Base-by-base conservation (phyloP, 2,329 filamentous ascomycete species). In the Xylaria sp. region DNA sequence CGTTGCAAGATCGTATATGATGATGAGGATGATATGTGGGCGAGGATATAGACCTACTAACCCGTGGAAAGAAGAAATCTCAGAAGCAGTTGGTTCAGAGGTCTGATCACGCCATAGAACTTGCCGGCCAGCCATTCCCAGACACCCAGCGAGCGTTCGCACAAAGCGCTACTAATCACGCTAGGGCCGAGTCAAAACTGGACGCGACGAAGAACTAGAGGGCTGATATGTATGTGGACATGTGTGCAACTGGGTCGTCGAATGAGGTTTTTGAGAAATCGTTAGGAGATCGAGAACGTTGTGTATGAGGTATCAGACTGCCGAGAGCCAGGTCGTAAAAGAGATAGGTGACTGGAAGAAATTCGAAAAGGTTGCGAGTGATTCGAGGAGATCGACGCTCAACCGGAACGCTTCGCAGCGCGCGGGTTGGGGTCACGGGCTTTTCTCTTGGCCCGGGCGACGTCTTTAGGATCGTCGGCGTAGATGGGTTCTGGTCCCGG, bases 71-170 rank as follows among this genome's bases (percentile, higher is more conserved):
- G 62, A n/a, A 51, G 57, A 42, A 33, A 35, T 15, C 17, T 21
- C 11, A 35, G 28, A 35, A 35, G 11, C 31, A 11, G 19, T 9
- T 7, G 15, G 11, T 14, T 23, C 17, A 23, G n/a, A 46, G 38
- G 23, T 14, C 47, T 8, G 14, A 19, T 8, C 47, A 46, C 38
- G 11, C 55, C 45, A 19, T 3, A 25, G 38, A 56, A 61, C 67
- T 69, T 69, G 67, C 64, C 61, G 54, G 64, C 57, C 64, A 55
- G 61, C 51, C 53, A 54, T 64, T 49, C 23, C 57, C 64, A 61
- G 60, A 68, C 64, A 65, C 35, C 64, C 64, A 62, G 61, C 54
- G 61, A 61, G 61, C 57, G 58, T 68, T 62, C 60, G 56, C 66
- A 47, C 52, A 64, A 19, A 65, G 60, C 60, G 66, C 53, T 68